Evolutionary conservation across 2,329 filamentous ascomycete genomes (phyloP), one percentile per base, ranked within the genome.

Genomic region (Aspergillus sp.): DNA sequence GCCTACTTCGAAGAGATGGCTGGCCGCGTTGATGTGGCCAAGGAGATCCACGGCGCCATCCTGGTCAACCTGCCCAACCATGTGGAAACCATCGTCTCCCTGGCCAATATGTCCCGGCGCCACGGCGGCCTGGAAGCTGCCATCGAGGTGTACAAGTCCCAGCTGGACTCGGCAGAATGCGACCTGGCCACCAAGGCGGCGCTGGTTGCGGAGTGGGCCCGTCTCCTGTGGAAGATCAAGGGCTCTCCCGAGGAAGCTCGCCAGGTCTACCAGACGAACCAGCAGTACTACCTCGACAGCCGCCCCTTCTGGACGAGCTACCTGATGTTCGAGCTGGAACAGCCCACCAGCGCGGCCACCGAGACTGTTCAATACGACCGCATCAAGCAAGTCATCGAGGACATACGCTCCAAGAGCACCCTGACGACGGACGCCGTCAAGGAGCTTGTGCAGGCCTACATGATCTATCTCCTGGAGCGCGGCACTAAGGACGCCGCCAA

Each of bases 1-100:
- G 93, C 94, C 13, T 90, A 92, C 62, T 96, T 96, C 59, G 94
- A 99, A 69, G 94, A 99, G 74, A 88, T 89, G 72, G 81, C 82
- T 38, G 89, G 85, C 4, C 85, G 90, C 36, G 76, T 87, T 22
- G 87, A 89, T 56, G 81, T 95, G 35, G 90, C 93, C 10, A 84
- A 87, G 54, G 91, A 89, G 53, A 92, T 99, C 51, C 89, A 96
- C 66, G 81, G 87, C 45, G 86, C 89, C 1, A 87, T 99, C 49
- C 78, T 97, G 30, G 76, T 85, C 58, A 80, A 81, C 53, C 75
- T 95, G 14, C 91, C 93, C 0, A 87, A 89, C 59, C 89, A 93
- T 58, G 81, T 95, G 44, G 91, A 96, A 70, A 90, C 89, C 1
- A 90, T 97, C 58, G 78, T 93, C 9, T 94, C 92, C 1, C 85